These are phyloP conservation scores for Kwoniella mangroviensis DNA, from an alignment of 768 basidiomycete species.

Conservation along the genomic window DNA sequence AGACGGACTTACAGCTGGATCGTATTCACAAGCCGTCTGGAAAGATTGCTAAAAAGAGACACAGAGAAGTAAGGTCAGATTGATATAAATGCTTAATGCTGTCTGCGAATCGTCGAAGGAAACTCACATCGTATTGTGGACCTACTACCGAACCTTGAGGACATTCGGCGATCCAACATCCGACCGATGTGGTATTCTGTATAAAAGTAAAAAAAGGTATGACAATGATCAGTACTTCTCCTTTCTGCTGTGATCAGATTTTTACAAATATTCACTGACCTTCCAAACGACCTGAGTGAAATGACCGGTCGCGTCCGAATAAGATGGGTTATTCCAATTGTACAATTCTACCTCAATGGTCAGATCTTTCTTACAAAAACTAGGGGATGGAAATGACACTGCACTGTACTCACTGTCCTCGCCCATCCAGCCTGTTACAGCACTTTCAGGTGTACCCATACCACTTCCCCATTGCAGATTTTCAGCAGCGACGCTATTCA, in stretches of 20 bases:
- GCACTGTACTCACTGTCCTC: constrained; percentile 11
- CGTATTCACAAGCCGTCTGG: constrained; percentile 31
- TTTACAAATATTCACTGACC: constrained; percentile 9
- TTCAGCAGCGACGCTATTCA: constrained; percentile 20
- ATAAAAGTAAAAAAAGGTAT: neutral
- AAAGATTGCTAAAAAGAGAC: constrained; percentile 9
- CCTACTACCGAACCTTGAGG: neutral
- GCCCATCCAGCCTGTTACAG: constrained; percentile 21
- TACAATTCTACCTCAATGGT: constrained; percentile 7
- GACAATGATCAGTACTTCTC: neutral
- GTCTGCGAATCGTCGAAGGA: neutral
- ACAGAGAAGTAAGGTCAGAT: neutral
- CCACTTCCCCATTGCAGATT: constrained; percentile 26
- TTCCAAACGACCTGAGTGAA: constrained; percentile 35
- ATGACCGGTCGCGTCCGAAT: constrained; percentile 23
- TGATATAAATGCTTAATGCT: neutral
- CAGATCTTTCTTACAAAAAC: neutral
- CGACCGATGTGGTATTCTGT: constrained; percentile 16
- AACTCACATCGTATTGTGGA: constrained; percentile 14
- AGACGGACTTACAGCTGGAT: constrained; percentile 23
- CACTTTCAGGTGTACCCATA: constrained; percentile 18
- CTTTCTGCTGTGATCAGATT: no score
- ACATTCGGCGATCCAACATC: constrained; percentile 26
- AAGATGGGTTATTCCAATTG: constrained; percentile 18
- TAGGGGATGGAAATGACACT: neutral